These are phyloP conservation scores for Talaromyces sp. DNA, from an alignment of 2,329 filamentous ascomycete genomes.

Conservation along the genomic window DNA sequence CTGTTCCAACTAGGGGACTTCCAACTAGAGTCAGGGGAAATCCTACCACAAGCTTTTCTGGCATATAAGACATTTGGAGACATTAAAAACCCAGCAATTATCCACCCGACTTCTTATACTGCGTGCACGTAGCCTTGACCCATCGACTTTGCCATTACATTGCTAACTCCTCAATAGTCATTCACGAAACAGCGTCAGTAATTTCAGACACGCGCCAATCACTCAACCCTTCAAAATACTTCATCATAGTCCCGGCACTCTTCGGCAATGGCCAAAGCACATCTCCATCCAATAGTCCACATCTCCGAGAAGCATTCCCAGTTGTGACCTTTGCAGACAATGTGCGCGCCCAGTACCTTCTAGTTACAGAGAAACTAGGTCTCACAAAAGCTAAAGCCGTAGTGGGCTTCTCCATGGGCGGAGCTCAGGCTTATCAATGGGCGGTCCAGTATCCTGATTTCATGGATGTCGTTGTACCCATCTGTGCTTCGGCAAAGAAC, in stretches of 20 bases:
- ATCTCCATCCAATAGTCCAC: constrained; percentile 61
- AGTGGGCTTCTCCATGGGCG: constrained; percentile 70
- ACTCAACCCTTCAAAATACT: constrained; percentile 63
- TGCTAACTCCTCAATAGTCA: neutral
- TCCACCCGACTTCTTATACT: constrained; percentile 63
- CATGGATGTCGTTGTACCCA: constrained; percentile 63
- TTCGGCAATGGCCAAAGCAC: constrained; percentile 68
- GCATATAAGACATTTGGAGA: constrained; percentile 75
- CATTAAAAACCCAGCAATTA: constrained; percentile 59
- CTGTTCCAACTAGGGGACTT: constrained; percentile 63
- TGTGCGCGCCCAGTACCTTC: constrained; percentile 62
- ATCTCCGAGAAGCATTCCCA: constrained; percentile 51
- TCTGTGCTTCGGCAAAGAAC: constrained; percentile 64
- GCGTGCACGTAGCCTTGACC: neutral
- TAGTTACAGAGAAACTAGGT: constrained; percentile 62
- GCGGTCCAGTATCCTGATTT: constrained; percentile 61
- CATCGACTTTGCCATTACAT: neutral
- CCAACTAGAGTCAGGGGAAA: constrained; percentile 62
- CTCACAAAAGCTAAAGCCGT: constrained; percentile 61
- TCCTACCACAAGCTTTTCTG: constrained; percentile 62
- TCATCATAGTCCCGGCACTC: constrained; percentile 65
- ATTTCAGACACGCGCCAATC: neutral
- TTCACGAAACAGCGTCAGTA: constrained; percentile 2
- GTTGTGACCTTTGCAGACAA: constrained; percentile 66
- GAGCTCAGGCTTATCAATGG: constrained; percentile 65